Evolutionary conservation across 108 stramenopile species (phyloP).

Genomic region (Cyclotella choctawhatcheeana): DNA sequence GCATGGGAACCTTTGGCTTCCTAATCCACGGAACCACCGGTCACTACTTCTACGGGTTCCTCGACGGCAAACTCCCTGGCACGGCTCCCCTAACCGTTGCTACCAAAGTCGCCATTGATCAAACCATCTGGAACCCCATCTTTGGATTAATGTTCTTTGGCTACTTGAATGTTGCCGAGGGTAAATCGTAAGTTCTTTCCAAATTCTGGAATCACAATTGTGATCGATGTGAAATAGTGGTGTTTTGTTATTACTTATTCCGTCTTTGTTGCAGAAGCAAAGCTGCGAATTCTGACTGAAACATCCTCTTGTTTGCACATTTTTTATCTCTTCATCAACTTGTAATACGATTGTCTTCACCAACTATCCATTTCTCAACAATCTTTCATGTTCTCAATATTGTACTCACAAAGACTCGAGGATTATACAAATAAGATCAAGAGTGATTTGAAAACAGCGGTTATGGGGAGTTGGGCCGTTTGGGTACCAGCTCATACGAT

Average conservation of each 20-base stretch:
- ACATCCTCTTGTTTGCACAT: too few species aligned
- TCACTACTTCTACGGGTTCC: conserved; percentile 95
- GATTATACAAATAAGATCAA: conserved; percentile 89
- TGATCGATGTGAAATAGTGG: too few species aligned
- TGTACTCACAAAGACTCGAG: too few species aligned
- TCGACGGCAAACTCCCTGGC: conserved; percentile 92
- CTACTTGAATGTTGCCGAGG: conserved; percentile 88
- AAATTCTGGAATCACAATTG: too few species aligned
- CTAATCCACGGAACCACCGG: conserved; percentile 94
- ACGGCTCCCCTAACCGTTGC: conserved; percentile 91
- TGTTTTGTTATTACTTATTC: too few species aligned
- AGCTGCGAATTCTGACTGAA: too few species aligned
- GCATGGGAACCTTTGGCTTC: conserved; percentile 93
- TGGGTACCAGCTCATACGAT: conserved; percentile 88
- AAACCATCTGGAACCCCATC: conserved; percentile 95
- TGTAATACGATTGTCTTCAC: too few species aligned
- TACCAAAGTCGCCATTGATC: conserved; percentile 92
- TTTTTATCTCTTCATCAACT: too few species aligned
- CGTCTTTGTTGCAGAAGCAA: too few species aligned
- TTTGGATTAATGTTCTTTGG: conserved; percentile 97
- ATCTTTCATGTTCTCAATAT: too few species aligned
- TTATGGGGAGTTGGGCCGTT: conserved; percentile 86
- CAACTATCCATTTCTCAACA: too few species aligned
- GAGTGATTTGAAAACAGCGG: conserved; percentile 92
- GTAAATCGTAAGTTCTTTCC: too few species aligned